Evolutionary conservation across 768 basidiomycete genomes (phyloP).

Genomic region (Fistulinella prunicolor): DNA sequence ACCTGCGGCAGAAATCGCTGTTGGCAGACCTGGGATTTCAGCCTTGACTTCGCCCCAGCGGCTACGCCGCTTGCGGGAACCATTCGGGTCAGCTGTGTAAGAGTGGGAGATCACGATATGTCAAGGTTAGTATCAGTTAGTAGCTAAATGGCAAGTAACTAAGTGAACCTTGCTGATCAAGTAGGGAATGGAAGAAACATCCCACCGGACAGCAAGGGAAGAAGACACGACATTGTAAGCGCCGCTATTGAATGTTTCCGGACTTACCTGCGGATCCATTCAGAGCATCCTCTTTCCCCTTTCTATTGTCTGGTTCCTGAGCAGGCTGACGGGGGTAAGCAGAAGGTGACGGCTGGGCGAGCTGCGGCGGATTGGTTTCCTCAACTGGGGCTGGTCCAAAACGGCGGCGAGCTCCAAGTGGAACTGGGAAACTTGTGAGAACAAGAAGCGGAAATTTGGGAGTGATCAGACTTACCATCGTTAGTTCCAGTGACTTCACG

Average conservation of each 20-base stretch:
- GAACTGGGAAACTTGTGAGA: constrained; percentile 45
- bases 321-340: constrained; percentile 70
- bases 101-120: constrained; percentile 40
- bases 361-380: constrained; percentile 77
- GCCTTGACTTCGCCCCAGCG: constrained; percentile 96
- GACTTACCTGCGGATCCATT: constrained; percentile 76
- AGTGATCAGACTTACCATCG: constrained; percentile 59
- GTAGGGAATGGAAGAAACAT: constrained; percentile 25
- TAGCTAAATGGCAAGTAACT: constrained; percentile 34
- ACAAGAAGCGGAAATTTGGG: constrained; percentile 4
- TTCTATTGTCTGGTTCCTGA: constrained; percentile 56
- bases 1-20: constrained; percentile 88
- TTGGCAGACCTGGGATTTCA: constrained; percentile 90
- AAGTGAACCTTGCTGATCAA: constrained; percentile 30
- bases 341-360: constrained; percentile 84
- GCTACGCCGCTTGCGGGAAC: constrained; percentile 91
- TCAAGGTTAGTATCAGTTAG: constrained; percentile 58
- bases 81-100: constrained; percentile 72
- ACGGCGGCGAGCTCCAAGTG: constrained; percentile 83
- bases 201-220: constrained; percentile 36
- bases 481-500: constrained; percentile 91
- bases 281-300: constrained; percentile 68
- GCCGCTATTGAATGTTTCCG: constrained; percentile 32
- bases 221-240: constrained; percentile 38
- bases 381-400: constrained; percentile 88